Percentiles rank a stretch among this genome's conserved stretches.
These are phyloP conservation scores for Trichoderma reesei DNA, from an alignment of 495 filamentous ascomycete genomes.

Conservation along the genomic window DNA sequence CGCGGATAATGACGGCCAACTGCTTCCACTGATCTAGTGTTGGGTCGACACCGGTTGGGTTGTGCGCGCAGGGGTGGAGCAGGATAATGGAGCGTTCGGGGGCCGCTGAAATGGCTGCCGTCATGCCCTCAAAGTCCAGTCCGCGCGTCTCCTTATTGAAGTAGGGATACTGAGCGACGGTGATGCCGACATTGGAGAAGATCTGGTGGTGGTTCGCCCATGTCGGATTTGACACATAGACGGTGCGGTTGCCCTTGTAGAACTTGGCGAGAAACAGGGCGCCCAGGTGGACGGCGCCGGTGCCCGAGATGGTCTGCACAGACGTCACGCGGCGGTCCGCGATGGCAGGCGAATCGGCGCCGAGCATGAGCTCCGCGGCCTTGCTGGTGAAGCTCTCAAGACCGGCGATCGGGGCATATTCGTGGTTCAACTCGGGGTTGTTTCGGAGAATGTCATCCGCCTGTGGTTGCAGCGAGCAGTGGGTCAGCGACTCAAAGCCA, in stretches of 20 bases:
- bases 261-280: constrained; percentile 77
- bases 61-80: constrained; percentile 94
- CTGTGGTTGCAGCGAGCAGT: constrained; percentile 32
- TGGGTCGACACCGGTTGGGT: constrained; percentile 95
- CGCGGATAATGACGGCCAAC: constrained; percentile 63
- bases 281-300: constrained; percentile 81
- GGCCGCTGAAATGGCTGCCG: constrained; percentile 53
- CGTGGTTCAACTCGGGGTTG: constrained; percentile 88
- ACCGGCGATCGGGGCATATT: constrained; percentile 96
- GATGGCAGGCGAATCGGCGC: constrained; percentile 68
- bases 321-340: constrained; percentile 69
- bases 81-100: constrained; percentile 75
- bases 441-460: constrained; percentile 79
- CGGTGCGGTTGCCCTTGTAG: constrained; percentile 56
- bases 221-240: constrained; percentile 89
- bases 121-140: constrained; percentile 86
- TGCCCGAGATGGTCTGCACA: constrained; percentile 81
- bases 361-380: constrained; percentile 82
- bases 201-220: constrained; percentile 99
- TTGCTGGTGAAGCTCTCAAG: constrained; percentile 74
- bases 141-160: constrained; percentile 78
- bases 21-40: constrained; percentile 90
- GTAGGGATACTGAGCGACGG: constrained; percentile 82
- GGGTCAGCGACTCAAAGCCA: neutral
- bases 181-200: constrained; percentile 81